A percentile compares a stretch with the other conserved stretches of the same genome.
phyloP scores from a whole-genome alignment of 106 monocot genomes.

The Phalaenopsis aphrodite region DNA sequence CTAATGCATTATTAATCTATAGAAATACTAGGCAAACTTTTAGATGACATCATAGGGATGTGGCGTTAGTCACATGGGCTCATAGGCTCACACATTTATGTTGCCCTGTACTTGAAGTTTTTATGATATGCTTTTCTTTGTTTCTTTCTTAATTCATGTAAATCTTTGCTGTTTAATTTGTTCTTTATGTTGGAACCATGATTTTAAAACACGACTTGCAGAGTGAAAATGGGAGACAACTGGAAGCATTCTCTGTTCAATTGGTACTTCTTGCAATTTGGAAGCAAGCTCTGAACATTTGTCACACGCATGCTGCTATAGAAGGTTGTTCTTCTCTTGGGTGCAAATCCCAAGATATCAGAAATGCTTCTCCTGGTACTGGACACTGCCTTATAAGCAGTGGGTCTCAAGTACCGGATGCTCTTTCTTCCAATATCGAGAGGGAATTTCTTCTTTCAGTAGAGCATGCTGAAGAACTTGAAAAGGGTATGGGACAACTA shows the following conservation, averaged over 20 bases:
- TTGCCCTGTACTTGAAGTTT: neutral
- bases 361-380: slow-evolving; percentile 17
- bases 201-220: slow-evolving; percentile 14
- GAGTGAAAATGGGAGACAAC: slow-evolving; percentile 34
- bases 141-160: neutral
- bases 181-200: neutral
- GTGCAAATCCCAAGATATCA: slow-evolving; percentile 8
- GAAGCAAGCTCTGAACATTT: slow-evolving; percentile 89
- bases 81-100: neutral
- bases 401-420: slow-evolving; percentile 27
- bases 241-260: slow-evolving; percentile 89
- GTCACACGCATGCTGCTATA: slow-evolving; percentile 61
- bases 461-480: slow-evolving; percentile 71
- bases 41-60: too few species aligned
- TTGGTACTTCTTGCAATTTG: slow-evolving; percentile 85
- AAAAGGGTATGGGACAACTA: slow-evolving; percentile 47
- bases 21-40: too few species aligned
- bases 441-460: slow-evolving; percentile 74
- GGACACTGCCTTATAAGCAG: slow-evolving; percentile 15
- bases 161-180: neutral
- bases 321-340: slow-evolving; percentile 63
- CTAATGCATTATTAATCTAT: too few species aligned
- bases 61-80: too few species aligned
- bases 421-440: slow-evolving; percentile 50
- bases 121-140: neutral